These are phyloP conservation scores for Talinum fruticosum DNA, from an alignment of 148 eudicot species.

Conservation along the genomic window DNA sequence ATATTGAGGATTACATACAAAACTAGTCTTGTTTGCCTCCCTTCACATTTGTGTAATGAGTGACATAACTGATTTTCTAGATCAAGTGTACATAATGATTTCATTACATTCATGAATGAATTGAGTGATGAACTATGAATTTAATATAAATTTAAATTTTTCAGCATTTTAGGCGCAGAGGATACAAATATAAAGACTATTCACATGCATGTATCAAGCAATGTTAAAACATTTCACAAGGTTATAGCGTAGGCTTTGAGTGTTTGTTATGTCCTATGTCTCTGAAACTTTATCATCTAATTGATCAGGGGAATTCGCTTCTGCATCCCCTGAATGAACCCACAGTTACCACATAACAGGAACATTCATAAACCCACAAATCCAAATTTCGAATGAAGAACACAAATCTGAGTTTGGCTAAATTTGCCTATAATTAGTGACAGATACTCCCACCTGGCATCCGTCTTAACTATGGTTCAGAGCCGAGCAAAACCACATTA, in stretches of 20 bases:
- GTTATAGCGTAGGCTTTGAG: no score
- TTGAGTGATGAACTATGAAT: background rate
- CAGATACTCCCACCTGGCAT: background rate
- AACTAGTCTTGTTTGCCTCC: background rate
- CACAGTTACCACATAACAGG: background rate
- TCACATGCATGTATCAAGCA: background rate
- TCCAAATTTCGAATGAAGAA: background rate
- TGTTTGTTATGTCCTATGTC: no score
- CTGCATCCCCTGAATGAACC: no score
- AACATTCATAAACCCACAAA: background rate
- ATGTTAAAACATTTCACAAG: background rate
- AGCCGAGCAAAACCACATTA: background rate
- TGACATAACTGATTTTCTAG: background rate
- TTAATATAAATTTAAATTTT: background rate
- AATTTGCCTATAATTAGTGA: background rate
- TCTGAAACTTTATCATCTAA: no score
- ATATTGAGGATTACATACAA: slow-evolving; percentile 21
- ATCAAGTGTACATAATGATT: slow-evolving; percentile 11
- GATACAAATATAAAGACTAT: background rate
- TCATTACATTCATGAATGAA: background rate
- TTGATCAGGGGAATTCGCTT: no score
- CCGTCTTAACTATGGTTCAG: background rate
- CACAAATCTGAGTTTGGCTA: background rate
- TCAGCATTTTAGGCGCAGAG: background rate
- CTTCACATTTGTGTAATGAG: background rate